Evolutionary conservation across 1,139 yeast species (phyloP).

Genomic region (Saccharomyces hybrid): DNA sequence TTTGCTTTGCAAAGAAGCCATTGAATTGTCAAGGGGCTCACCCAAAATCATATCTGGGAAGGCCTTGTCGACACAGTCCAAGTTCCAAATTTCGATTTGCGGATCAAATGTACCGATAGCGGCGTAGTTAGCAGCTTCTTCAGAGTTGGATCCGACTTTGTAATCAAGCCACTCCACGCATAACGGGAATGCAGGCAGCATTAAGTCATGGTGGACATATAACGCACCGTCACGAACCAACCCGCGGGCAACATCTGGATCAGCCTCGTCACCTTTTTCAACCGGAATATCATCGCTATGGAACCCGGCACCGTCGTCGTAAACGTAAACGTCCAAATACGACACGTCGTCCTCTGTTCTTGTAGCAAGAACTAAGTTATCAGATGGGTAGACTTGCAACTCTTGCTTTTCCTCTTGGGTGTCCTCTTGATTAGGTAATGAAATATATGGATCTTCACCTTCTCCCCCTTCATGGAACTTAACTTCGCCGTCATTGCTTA

Average conservation of each 20-base stretch:
- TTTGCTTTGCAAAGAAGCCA: slow-evolving; percentile 37
- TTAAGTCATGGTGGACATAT: slow-evolving; percentile 92
- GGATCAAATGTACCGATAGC: slow-evolving; percentile 98
- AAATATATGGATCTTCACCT: slow-evolving; percentile 64
- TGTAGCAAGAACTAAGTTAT: slow-evolving; percentile 80
- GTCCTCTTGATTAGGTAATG: slow-evolving; percentile 58
- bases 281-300: slow-evolving; percentile 51
- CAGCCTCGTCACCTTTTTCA: slow-evolving; percentile 54
- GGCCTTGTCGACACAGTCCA: slow-evolving; percentile 86
- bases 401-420: slow-evolving; percentile 69
- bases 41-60: slow-evolving; percentile 93
- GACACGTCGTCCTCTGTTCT: slow-evolving; percentile 96
- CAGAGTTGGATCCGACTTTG: slow-evolving; percentile 43
- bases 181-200: slow-evolving; percentile 95
- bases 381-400: slow-evolving; percentile 80
- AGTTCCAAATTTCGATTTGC: slow-evolving; percentile 92
- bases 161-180: slow-evolving; percentile 93
- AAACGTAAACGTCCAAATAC: slow-evolving; percentile 83
- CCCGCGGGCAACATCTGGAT: slow-evolving; percentile 62
- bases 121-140: slow-evolving; percentile 74
- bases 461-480: slow-evolving; percentile 55
- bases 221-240: slow-evolving; percentile 62
- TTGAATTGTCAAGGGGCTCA: slow-evolving; percentile 50
- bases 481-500: slow-evolving; percentile 41
- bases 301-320: slow-evolving; percentile 89